phyloP scores from a whole-genome alignment of 2,329 filamentous ascomycete genomes.

The Arthrobotrys sinensis region DNA sequence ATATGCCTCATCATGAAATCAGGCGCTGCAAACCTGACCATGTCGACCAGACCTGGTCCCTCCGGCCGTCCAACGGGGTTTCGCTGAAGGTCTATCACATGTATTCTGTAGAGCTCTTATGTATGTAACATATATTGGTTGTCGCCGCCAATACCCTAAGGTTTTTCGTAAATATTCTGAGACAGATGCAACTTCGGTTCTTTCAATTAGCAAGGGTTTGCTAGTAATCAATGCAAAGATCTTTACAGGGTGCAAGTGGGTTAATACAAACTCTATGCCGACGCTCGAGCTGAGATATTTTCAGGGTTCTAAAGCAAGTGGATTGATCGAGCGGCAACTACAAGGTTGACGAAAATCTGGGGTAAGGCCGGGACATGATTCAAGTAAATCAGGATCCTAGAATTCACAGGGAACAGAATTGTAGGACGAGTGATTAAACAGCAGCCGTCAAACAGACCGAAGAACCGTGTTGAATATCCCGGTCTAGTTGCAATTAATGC shows the following conservation, averaged over 20 bases:
- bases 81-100: slow-evolving; percentile 2
- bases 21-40: not conserved
- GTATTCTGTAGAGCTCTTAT: not conserved
- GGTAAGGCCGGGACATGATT: slow-evolving; percentile 22
- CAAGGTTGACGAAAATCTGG: slow-evolving; percentile 34
- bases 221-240: slow-evolving; percentile 17
- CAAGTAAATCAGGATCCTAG: slow-evolving; percentile 18
- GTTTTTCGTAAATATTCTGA: slow-evolving; percentile 28
- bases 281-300: slow-evolving; percentile 45
- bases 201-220: slow-evolving; percentile 13
- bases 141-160: not conserved
- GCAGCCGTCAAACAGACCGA: not conserved
- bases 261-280: slow-evolving; percentile 3
- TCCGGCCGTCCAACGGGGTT: not conserved
- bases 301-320: slow-evolving; percentile 1
- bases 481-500: not conserved
- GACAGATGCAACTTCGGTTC: slow-evolving; percentile 26
- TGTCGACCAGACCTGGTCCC: not conserved
- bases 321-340: slow-evolving; percentile 2
- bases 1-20: not conserved
- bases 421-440: slow-evolving; percentile 7
- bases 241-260: slow-evolving; percentile 21
- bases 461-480: too few species aligned
- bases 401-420: slow-evolving; percentile 4
- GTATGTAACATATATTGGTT: slow-evolving; percentile 2